Base-by-base conservation (phyloP, 2,329 filamentous ascomycete genomes). In the Pochonia chlamydosporia region DNA sequence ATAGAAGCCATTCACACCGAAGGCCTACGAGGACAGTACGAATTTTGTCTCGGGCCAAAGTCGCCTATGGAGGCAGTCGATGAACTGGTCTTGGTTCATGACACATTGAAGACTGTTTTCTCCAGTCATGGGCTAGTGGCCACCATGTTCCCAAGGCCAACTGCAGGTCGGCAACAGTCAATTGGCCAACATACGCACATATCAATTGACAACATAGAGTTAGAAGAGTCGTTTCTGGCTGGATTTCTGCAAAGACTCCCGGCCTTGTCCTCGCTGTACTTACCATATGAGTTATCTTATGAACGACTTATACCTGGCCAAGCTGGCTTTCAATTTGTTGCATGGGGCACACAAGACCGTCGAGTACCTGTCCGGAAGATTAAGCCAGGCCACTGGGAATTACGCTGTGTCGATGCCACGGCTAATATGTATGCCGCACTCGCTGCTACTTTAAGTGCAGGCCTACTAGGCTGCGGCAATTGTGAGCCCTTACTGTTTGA, bases 1-100 rank as follows among this genome's bases (percentile, higher is more conserved):
- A 21, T 52, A 16, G 43, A 49, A 10, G 39, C 31, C 13, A 23
- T 52, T 13, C 49, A 49, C n/a, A 44, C 43, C 16, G 49, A 49
- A 20, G 49, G 40, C 4, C 3, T 5, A 5, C 26, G 41, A 13
- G 49, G 49, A 14, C 49, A 52, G 37, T 51, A 44, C 20, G 46
- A 52, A 18, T 20, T 52, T 21, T n/a, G n/a, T 16, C 47, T 52
- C 2, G 49, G 40, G 20, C 47, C 43, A n/a, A 21, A 28, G 11
- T 33, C 43, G 18, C 49, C 47, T 1, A 23, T 49, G n/a, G 18
- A 46, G n/a, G 49, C 49, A 9, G 31, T 52, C 3, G 49, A 49
- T 20, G 10, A 49, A 28, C 24, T 49, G 21, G 18, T 52, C 4
- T 21, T 49, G 25, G 49, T 52, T 5, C 49, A 52, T 10, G 44